Evolutionary conservation across 2,329 filamentous ascomycete species (phyloP).

Genomic region (Nemania sp.): DNA sequence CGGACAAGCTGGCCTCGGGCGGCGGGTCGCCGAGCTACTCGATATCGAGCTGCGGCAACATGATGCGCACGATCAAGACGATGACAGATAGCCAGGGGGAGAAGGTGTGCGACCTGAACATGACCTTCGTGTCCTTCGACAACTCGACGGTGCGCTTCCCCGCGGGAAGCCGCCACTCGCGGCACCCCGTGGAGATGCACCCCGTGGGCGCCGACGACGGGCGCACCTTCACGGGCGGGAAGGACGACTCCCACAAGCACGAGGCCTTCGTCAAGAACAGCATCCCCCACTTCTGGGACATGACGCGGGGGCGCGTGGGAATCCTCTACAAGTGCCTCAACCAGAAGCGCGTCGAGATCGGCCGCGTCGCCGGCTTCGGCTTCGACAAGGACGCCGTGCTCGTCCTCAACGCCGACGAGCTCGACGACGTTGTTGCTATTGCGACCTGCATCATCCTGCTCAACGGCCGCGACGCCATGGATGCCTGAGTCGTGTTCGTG

Average conservation of each 20-base stretch:
- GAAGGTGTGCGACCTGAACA: conserved; percentile 42
- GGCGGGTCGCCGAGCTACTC: conserved; percentile 31
- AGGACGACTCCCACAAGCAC: conserved; percentile 34
- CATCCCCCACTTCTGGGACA: conserved; percentile 45
- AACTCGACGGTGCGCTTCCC: conserved; percentile 39
- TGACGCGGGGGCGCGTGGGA: conserved; percentile 38
- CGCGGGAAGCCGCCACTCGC: conserved; percentile 35
- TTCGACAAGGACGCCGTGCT: conserved; percentile 42
- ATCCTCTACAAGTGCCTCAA: conserved; percentile 43
- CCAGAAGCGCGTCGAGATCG: conserved; percentile 42
- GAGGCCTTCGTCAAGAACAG: conserved; percentile 42
- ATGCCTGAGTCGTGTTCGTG: conserved; percentile 30
- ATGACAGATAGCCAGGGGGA: conserved; percentile 35
- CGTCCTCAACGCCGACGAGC: conserved; percentile 38
- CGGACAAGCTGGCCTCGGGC: conserved; percentile 27
- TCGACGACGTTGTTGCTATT: conserved; percentile 40
- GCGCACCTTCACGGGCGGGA: not conserved
- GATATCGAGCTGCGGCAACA: conserved; percentile 41
- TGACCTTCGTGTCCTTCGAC: conserved; percentile 44
- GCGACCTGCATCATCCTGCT: conserved; percentile 41
- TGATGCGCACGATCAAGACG: conserved; percentile 45
- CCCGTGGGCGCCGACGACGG: conserved; percentile 35
- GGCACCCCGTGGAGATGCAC: conserved; percentile 41
- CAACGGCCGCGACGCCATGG: conserved; percentile 43
- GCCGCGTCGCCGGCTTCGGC: conserved; percentile 37